Evolutionary conservation across 257 asterid genomes (phyloP).

Genomic region (Solanum virginianum): DNA sequence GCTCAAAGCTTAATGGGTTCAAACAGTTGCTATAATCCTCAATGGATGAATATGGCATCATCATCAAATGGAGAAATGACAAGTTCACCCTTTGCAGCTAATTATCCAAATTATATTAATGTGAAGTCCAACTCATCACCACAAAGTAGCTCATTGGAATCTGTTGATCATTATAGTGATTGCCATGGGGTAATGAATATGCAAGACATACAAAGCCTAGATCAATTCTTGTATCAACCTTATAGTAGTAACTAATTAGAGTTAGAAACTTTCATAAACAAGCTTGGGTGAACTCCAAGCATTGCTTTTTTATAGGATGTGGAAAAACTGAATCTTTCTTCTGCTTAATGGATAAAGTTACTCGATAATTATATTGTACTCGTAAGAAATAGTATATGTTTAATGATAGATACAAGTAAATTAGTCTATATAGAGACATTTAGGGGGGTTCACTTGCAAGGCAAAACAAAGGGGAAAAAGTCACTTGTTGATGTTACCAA

Average conservation of each 20-base stretch:
- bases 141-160: not conserved
- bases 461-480: not conserved
- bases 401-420: not conserved
- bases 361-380: not conserved
- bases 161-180: not conserved
- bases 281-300: not conserved
- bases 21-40: constrained; percentile 11
- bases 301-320: not conserved
- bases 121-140: constrained; percentile 20
- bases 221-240: not conserved
- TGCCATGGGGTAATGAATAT: not conserved
- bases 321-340: not conserved
- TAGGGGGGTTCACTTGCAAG: not conserved
- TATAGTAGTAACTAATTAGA: not conserved
- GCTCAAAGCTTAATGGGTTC: constrained; percentile 31
- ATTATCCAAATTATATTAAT: constrained; percentile 1
- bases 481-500: not conserved
- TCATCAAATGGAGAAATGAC: not conserved
- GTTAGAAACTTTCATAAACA: not conserved
- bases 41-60: not conserved
- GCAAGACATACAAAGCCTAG: not conserved
- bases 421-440: not conserved
- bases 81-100: not conserved
- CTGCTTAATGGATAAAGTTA: not conserved
- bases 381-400: not conserved